Evolutionary conservation across 345 rosid genomes (phyloP).

Genomic region (Sisymbrium irio): DNA sequence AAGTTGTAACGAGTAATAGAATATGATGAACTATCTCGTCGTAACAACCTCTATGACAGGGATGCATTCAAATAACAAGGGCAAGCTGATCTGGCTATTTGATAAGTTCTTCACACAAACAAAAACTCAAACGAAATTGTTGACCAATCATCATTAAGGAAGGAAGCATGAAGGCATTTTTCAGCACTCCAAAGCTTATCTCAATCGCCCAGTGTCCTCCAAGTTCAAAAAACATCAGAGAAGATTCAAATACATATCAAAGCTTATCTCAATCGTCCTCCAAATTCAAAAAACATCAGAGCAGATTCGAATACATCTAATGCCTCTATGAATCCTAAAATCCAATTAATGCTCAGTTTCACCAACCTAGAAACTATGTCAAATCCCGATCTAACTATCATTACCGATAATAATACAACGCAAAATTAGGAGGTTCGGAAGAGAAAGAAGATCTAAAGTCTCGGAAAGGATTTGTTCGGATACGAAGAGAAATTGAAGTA

Average conservation of each 20-base stretch:
- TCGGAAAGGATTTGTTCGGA: background rate
- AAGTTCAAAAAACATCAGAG: background rate
- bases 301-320: background rate
- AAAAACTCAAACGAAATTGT: background rate
- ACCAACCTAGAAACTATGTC: background rate
- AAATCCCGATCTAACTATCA: conserved; percentile 14
- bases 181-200: background rate
- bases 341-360: background rate
- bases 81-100: background rate
- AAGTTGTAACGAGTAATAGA: background rate
- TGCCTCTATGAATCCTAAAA: background rate
- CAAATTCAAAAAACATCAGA: background rate
- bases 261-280: conserved; percentile 2
- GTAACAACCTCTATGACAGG: background rate
- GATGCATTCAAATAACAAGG: background rate
- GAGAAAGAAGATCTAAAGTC: too few species aligned
- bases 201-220: background rate
- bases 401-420: background rate
- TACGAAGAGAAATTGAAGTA: conserved; percentile 4
- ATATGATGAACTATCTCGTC: background rate
- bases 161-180: background rate
- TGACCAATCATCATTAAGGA: background rate
- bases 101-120: background rate
- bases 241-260: background rate
- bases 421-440: too few species aligned